These are phyloP conservation scores for Dianthus caryophyllus DNA, from an alignment of 148 eudicot genomes.

Conservation along the genomic window DNA sequence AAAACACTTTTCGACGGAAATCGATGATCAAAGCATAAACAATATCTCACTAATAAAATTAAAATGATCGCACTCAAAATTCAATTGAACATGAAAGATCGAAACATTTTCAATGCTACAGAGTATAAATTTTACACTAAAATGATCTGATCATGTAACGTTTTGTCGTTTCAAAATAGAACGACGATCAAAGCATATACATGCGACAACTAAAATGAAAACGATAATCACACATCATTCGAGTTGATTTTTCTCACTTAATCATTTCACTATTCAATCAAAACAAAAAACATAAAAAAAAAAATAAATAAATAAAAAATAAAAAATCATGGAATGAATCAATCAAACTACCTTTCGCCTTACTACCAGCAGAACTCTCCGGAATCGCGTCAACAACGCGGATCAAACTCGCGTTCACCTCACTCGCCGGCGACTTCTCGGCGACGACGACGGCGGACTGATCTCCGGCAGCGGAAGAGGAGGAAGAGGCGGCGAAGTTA, in stretches of 20 bases:
- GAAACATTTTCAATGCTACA: too few species aligned
- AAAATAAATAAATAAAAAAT: too few species aligned
- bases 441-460: neutral
- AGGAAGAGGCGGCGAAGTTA: neutral
- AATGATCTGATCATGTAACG: neutral
- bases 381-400: slow-evolving; percentile 35
- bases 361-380: slow-evolving; percentile 27
- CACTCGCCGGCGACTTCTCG: slow-evolving; percentile 16
- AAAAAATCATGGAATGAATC: too few species aligned
- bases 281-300: neutral
- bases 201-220: too few species aligned
- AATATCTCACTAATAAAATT: too few species aligned
- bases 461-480: neutral
- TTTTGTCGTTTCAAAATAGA: neutral
- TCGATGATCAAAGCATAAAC: too few species aligned
- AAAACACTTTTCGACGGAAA: too few species aligned
- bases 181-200: too few species aligned
- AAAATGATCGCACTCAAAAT: too few species aligned
- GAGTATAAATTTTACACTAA: neutral
- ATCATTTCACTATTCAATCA: neutral
- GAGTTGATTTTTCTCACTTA: too few species aligned
- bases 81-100: too few species aligned
- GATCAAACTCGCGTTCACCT: slow-evolving; percentile 19
- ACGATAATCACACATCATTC: too few species aligned
- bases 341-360: slow-evolving; percentile 22